phyloP scores from a whole-genome alignment of 2,329 filamentous ascomycete genomes.

The Parastagonospora avenae region DNA sequence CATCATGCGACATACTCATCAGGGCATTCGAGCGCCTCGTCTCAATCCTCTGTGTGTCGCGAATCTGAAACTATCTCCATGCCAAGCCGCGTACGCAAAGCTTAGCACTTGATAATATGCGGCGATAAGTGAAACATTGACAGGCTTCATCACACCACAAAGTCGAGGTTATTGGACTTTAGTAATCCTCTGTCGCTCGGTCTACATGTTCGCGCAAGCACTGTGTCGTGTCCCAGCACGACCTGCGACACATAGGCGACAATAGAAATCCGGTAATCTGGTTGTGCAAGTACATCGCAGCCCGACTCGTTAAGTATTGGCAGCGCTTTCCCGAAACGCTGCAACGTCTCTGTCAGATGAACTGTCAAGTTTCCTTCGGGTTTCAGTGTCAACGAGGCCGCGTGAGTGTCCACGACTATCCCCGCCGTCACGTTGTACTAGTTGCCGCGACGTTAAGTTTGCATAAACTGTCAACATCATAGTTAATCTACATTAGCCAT shows the following conservation, averaged over 20 bases:
- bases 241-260: not conserved
- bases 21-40: not conserved
- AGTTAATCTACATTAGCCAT: too few relatives aligned
- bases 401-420: constrained; percentile 17
- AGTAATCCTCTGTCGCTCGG: not conserved
- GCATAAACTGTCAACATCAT: too few relatives aligned
- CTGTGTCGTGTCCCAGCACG: not conserved
- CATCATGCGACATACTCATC: not conserved
- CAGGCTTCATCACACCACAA: constrained; percentile 13
- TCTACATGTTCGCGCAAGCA: not conserved
- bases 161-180: not conserved
- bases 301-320: not conserved
- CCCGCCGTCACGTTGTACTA: not conserved
- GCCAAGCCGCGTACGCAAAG: constrained; percentile 23
- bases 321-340: not conserved
- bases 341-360: not conserved
- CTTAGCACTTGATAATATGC: constrained; percentile 18
- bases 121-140: constrained; percentile 29
- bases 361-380: constrained; percentile 18
- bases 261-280: too few relatives aligned
- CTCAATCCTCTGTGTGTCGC: constrained; percentile 9
- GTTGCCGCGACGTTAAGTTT: not conserved
- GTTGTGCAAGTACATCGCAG: too few relatives aligned
- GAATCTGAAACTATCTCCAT: constrained; percentile 23
- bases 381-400: constrained; percentile 23